phyloP scores from a whole-genome alignment of 2,329 filamentous ascomycete genomes.

The Drechslerella dactyloides region DNA sequence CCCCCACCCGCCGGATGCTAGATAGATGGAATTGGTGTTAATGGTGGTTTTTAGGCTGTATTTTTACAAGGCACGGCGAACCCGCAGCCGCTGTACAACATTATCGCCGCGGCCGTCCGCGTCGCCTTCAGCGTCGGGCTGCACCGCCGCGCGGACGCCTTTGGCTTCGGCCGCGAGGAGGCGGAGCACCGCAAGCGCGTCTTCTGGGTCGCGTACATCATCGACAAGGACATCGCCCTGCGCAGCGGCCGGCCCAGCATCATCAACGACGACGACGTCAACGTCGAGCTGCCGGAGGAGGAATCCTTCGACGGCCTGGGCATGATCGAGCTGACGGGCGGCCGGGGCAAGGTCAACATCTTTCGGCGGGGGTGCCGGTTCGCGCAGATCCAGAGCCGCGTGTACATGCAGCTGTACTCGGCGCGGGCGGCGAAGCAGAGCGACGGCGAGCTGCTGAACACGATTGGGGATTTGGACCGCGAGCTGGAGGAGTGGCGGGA shows the following conservation, averaged over 20 bases:
- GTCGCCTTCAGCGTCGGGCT: conserved; percentile 92
- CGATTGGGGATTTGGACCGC: conserved; percentile 90
- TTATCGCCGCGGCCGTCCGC: conserved; percentile 87
- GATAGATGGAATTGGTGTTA: conserved; percentile 8
- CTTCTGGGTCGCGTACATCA: conserved; percentile 77
- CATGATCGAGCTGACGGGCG: conserved; percentile 87
- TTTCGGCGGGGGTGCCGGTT: conserved; percentile 94
- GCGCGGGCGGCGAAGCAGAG: conserved; percentile 90
- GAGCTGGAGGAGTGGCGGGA: conserved; percentile 96
- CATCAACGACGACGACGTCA: conserved; percentile 85
- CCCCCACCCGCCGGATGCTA: neutral
- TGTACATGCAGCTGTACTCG: conserved; percentile 91
- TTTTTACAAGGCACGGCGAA: conserved; percentile 97
- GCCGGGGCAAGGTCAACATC: conserved; percentile 90
- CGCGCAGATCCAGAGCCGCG: conserved; percentile 86
- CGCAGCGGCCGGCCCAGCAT: conserved; percentile 74
- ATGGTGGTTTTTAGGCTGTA: conserved; percentile 65
- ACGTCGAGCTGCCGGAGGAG: conserved; percentile 90
- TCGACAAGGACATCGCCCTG: conserved; percentile 76
- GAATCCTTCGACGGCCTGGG: conserved; percentile 91
- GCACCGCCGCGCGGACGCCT: conserved; percentile 89
- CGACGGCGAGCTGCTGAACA: conserved; percentile 90
- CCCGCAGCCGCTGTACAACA: conserved; percentile 88
- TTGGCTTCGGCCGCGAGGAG: conserved; percentile 90
- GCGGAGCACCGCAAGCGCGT: conserved; percentile 85